A percentile compares a stretch with the other conserved stretches of the same genome.
Evolutionary conservation across 83 land plant genomes (phyloP).

Genomic region (Picea engelmannii): DNA sequence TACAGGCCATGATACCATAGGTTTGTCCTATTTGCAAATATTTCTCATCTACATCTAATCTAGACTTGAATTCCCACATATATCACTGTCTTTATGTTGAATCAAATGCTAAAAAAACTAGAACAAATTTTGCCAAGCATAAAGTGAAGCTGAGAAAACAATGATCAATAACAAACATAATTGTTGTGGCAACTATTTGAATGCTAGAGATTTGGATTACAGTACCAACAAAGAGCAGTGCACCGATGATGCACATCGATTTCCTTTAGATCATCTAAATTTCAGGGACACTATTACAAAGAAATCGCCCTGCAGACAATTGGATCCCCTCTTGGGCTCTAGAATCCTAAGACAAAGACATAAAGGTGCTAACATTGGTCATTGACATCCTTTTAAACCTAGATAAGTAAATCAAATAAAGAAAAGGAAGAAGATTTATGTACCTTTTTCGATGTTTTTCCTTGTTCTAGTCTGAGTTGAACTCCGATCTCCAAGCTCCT

Average conservation of each 20-base stretch:
- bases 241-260: slow-evolving; percentile 18
- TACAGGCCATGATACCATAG: slow-evolving; percentile 24
- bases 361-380: too few species aligned
- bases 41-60: slow-evolving; percentile 62
- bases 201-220: slow-evolving; percentile 62
- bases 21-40: slow-evolving; percentile 69
- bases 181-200: slow-evolving; percentile 36
- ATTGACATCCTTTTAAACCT: too few species aligned
- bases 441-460: too few species aligned
- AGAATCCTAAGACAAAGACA: too few species aligned
- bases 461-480: too few species aligned
- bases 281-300: too few species aligned
- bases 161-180: slow-evolving; percentile 53
- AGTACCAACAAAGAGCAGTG: slow-evolving; percentile 46
- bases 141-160: slow-evolving; percentile 57
- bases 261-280: background rate
- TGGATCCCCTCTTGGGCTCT: too few species aligned
- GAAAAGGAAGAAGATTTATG: too few species aligned
- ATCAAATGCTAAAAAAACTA: slow-evolving; percentile 22
- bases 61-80: slow-evolving; percentile 75
- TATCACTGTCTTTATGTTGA: slow-evolving; percentile 63
- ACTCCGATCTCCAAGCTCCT: too few species aligned
- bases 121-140: slow-evolving; percentile 21
- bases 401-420: too few species aligned
- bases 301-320: too few species aligned